A percentile compares a stretch with the other conserved stretches of the same genome.
These are phyloP conservation scores for Globisporangium alternatum DNA, from an alignment of 352 stramenopile species.

Conservation along the genomic window DNA sequence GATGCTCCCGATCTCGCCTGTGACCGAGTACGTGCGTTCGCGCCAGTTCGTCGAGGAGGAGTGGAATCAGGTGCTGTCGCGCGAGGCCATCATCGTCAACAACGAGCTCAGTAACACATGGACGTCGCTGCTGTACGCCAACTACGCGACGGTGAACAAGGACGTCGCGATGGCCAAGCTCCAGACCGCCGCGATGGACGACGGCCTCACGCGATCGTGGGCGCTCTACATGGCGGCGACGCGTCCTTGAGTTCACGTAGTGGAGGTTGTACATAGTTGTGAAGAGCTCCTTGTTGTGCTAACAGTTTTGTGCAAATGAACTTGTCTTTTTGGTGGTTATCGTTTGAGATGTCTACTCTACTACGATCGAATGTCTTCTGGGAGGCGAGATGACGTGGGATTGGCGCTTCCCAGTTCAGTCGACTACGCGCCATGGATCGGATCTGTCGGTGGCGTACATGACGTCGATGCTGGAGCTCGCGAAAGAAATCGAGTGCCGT, in stretches of 20 bases:
- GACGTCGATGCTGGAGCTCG: no score
- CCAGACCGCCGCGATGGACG: conserved; percentile 55
- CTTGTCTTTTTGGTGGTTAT: neutral
- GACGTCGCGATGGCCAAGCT: conserved; percentile 42
- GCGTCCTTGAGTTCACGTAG: conserved; percentile 12
- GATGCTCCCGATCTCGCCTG: conserved; percentile 65
- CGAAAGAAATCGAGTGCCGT: no score
- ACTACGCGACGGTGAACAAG: conserved; percentile 66
- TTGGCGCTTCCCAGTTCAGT: no score
- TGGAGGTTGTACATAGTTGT: no score
- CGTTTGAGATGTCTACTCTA: neutral
- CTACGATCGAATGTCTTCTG: no score
- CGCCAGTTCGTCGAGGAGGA: conserved; percentile 56
- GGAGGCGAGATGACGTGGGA: no score
- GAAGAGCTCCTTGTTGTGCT: neutral
- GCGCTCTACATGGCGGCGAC: conserved; percentile 68
- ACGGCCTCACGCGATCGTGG: conserved; percentile 80
- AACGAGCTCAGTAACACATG: conserved; percentile 57
- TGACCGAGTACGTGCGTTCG: conserved; percentile 54
- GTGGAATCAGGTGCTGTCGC: conserved; percentile 52
- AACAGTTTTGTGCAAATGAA: neutral
- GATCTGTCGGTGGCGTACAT: no score
- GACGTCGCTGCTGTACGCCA: conserved; percentile 71
- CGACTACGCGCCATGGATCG: no score
- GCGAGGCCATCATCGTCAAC: conserved; percentile 37